These are phyloP conservation scores for Grosmannia huntii DNA, from an alignment of 2,329 filamentous ascomycete genomes.

Conservation along the genomic window DNA sequence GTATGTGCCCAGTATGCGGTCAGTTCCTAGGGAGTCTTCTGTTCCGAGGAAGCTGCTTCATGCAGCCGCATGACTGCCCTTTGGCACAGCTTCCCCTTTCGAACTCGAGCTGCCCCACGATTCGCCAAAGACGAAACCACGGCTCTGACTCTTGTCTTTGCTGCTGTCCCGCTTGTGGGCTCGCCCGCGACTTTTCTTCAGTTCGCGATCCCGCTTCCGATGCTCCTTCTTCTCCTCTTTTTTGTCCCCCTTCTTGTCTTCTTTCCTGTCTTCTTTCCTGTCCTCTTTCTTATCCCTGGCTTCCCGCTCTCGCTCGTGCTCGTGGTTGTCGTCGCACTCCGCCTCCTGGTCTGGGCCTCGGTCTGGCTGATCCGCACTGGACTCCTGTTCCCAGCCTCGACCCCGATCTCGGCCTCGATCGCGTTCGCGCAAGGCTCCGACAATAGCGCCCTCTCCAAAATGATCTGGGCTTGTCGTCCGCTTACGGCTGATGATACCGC, in stretches of 20 bases:
- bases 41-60: not conserved
- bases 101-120: constrained; percentile 9
- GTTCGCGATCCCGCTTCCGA: not conserved
- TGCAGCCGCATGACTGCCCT: not conserved
- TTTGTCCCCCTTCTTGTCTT: not conserved
- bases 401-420: not conserved
- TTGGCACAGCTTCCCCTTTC: not conserved
- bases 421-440: not conserved
- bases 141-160: constrained; percentile 6
- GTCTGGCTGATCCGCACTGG: not conserved
- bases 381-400: not conserved
- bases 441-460: not conserved
- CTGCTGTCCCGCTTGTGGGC: not conserved
- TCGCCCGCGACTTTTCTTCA: constrained; percentile 3
- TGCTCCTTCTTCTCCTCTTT: not conserved
- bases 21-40: not conserved
- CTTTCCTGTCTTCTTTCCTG: not conserved
- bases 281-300: not conserved
- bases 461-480: constrained; percentile 17
- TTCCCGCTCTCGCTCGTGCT: not conserved
- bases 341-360: not conserved
- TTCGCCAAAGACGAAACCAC: constrained; percentile 7
- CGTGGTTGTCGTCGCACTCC: not conserved
- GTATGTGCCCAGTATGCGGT: not conserved
- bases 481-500: constrained; percentile 26